Evolutionary conservation across 1,139 yeast genomes (phyloP).

Genomic region (Yamadazyma dendronema): DNA sequence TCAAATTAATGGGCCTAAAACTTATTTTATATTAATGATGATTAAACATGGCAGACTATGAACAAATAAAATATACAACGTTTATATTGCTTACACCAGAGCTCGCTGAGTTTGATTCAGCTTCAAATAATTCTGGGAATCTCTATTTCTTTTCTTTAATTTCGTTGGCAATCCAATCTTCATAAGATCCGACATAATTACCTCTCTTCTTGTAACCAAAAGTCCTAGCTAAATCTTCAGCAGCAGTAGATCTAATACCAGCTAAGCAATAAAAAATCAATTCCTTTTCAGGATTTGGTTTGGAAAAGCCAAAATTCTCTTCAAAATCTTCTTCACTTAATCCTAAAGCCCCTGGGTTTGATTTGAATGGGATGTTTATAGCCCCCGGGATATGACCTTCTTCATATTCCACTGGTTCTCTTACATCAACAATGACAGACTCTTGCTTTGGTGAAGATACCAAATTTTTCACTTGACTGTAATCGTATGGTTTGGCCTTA

Average conservation of each 20-base stretch:
- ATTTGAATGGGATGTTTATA: slow-evolving; percentile 83
- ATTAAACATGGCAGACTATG: slow-evolving; percentile 2
- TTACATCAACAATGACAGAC: slow-evolving; percentile 73
- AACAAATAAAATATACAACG: slow-evolving; percentile 1
- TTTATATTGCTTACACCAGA: not conserved
- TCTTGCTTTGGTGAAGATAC: slow-evolving; percentile 40
- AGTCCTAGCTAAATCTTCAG: slow-evolving; percentile 87
- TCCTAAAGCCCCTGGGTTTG: slow-evolving; percentile 92
- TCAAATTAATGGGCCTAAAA: not conserved
- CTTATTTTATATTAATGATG: not conserved
- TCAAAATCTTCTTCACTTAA: slow-evolving; percentile 75
- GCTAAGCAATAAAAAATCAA: slow-evolving; percentile 89
- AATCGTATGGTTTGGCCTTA: slow-evolving; percentile 54
- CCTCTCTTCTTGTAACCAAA: slow-evolving; percentile 82
- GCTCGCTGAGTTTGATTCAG: not conserved
- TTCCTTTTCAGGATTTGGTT: slow-evolving; percentile 71
- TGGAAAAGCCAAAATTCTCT: slow-evolving; percentile 77
- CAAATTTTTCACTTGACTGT: slow-evolving; percentile 53
- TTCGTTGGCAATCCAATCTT: slow-evolving; percentile 74
- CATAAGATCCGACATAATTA: slow-evolving; percentile 78
- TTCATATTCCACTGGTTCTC: slow-evolving; percentile 82
- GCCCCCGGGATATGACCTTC: slow-evolving; percentile 80
- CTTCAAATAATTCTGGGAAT: not conserved
- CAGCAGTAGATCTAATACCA: slow-evolving; percentile 88
- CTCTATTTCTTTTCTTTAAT: slow-evolving; percentile 3